Evolutionary conservation across 192 early-diverging fungal genomes (phyloP).

Genomic region (Umbelopsis ramanniana): DNA sequence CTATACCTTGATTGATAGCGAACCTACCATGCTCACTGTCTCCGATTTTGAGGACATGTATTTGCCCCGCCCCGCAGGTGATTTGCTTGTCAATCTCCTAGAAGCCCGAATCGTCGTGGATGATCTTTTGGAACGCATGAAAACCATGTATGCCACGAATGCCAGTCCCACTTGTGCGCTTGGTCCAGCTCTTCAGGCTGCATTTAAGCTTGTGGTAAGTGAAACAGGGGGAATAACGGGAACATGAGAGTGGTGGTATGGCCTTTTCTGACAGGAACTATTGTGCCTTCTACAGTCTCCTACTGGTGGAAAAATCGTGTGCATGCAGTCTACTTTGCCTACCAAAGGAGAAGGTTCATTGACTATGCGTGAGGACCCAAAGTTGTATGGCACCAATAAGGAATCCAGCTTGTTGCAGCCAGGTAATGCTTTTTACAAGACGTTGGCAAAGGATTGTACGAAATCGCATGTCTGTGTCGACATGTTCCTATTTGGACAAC

Average conservation of each 20-base stretch:
- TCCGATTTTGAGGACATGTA: slow-evolving; percentile 90
- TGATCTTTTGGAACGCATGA: slow-evolving; percentile 80
- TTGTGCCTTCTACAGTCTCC: slow-evolving; percentile 55
- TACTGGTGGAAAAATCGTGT: slow-evolving; percentile 84
- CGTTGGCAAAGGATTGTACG: slow-evolving; percentile 82
- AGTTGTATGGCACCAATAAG: slow-evolving; percentile 87
- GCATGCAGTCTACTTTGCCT: slow-evolving; percentile 88
- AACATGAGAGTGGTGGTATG: not conserved
- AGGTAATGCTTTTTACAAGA: slow-evolving; percentile 85
- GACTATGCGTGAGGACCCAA: slow-evolving; percentile 81
- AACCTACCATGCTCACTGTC: slow-evolving; percentile 94
- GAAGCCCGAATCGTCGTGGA: slow-evolving; percentile 71
- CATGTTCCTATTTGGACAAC: slow-evolving; percentile 86
- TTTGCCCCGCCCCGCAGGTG: slow-evolving; percentile 61
- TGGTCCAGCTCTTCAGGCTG: slow-evolving; percentile 86
- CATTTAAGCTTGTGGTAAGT: slow-evolving; percentile 70
- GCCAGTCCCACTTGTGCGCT: slow-evolving; percentile 76
- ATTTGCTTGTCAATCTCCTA: slow-evolving; percentile 26
- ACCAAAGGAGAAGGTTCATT: slow-evolving; percentile 84
- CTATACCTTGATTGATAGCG: slow-evolving; percentile 86
- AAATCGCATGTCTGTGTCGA: slow-evolving; percentile 84
- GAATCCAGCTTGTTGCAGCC: slow-evolving; percentile 86
- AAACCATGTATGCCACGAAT: slow-evolving; percentile 82
- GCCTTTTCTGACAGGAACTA: not conserved
- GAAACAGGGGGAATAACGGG: too few species aligned